Evolutionary conservation across 2,329 filamentous ascomycete species (phyloP).

Genomic region (Aureobasidium sp.): DNA sequence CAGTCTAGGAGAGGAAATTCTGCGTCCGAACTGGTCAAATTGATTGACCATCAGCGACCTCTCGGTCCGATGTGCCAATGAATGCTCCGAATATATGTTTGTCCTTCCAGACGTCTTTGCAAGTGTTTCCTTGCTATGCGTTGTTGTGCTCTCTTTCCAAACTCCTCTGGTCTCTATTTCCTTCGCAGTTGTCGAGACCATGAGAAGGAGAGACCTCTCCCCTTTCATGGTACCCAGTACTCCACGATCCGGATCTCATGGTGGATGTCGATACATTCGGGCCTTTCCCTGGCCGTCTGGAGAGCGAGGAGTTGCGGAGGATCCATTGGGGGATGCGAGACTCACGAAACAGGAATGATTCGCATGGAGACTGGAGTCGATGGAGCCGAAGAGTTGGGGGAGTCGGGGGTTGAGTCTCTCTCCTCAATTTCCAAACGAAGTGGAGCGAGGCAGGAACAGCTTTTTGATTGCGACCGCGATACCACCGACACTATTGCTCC

Average conservation of each 20-base stretch:
- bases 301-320: background rate
- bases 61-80: background rate
- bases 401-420: background rate
- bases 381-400: slow-evolving; percentile 7
- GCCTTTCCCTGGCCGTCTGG: background rate
- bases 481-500: slow-evolving; percentile 15
- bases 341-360: background rate
- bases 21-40: background rate
- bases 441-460: background rate
- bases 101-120: background rate
- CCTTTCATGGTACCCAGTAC: background rate
- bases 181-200: no score
- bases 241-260: background rate
- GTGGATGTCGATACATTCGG: background rate
- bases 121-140: no score
- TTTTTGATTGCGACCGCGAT: slow-evolving; percentile 14
- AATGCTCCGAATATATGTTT: background rate
- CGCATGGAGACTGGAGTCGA: background rate
- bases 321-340: background rate
- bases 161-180: background rate
- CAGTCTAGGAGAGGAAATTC: background rate
- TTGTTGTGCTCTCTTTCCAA: background rate
- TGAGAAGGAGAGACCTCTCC: background rate
- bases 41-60: background rate
- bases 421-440: slow-evolving; percentile 5